These are phyloP conservation scores for Aethionema arabicum DNA, from an alignment of 345 rosid species.

Conservation along the genomic window DNA sequence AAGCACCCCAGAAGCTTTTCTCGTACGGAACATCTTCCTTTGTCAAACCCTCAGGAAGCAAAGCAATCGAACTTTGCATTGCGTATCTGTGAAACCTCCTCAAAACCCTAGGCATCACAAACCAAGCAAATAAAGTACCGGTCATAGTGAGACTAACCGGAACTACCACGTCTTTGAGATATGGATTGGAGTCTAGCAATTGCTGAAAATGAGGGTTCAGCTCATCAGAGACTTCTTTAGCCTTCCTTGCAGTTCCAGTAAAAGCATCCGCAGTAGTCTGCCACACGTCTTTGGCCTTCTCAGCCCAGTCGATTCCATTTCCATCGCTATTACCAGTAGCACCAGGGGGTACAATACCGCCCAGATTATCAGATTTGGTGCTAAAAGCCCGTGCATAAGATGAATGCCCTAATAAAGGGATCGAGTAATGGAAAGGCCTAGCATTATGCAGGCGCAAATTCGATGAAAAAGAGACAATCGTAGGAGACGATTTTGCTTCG, in stretches of 20 bases:
- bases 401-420: constrained; percentile 33
- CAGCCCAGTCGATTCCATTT: constrained; percentile 55
- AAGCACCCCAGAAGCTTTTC: constrained; percentile 83
- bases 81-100: constrained; percentile 72
- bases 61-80: constrained; percentile 48
- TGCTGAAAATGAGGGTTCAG: constrained; percentile 60
- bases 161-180: constrained; percentile 56
- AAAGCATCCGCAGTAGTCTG: constrained; percentile 45
- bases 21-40: constrained; percentile 62
- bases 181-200: constrained; percentile 62
- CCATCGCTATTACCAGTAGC: constrained; percentile 42
- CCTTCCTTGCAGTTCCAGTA: constrained; percentile 52
- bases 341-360: constrained; percentile 35
- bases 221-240: constrained; percentile 55
- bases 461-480: constrained; percentile 25
- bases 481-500: constrained; percentile 26
- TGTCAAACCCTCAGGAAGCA: constrained; percentile 44
- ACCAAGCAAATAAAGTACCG: constrained; percentile 74
- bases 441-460: constrained; percentile 21
- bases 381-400: constrained; percentile 48
- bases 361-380: constrained; percentile 43
- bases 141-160: constrained; percentile 59
- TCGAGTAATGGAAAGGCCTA: constrained; percentile 38
- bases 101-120: constrained; percentile 77
- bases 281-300: constrained; percentile 58